Base-by-base conservation (phyloP, 257 asterid species). In the Voacanga thouarsii region DNA sequence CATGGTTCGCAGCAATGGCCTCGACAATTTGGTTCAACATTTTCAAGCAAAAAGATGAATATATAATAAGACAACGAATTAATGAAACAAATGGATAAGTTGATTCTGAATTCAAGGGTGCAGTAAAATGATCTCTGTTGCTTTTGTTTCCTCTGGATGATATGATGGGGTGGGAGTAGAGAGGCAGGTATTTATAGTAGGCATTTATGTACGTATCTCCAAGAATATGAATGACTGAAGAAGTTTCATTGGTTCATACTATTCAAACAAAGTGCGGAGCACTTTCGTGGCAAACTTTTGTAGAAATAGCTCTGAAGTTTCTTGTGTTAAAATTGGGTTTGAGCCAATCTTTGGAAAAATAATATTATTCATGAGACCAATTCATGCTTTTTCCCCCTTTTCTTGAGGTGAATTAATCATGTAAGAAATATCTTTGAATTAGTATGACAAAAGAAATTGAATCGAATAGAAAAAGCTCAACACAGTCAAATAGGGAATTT, bases 1-100 rank as follows among this genome's bases (percentile, higher is more conserved):
- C 61, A 80, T 41, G 88, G 80, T 84, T 67, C 61, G 60, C 0
- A 41, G 87, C 71, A 0, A 28, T 80, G 28, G 71, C 75, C 45
- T 69, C 75, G 49, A 70, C 76, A 45, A 77, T 30, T 8, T 74
- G 80, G 19, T 26, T 57, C 66, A 79, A 18, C n/a, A 18, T 47
- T 64, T 57, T 57, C 4, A 57, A 57, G 7, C 4, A 23, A 56
- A 3, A 56, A 5, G 5, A 12, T 49, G 0, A 49, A 49, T 12
- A 8, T 15, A 53, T 15, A 16, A 11, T 2, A 3, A 16, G 5
- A 56, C 21, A 11, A n/a, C n/a, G n/a, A n/a, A n/a, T n/a, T n/a
- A 56, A 56, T 19, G 24, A 56, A 56, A 56, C 5, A 1, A 56
- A 53, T 53, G 21, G 23, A 9, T 1, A 14, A 50, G 12, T 14